Percentiles rank a stretch among this genome's conserved stretches.
phyloP scores from a whole-genome alignment of 176 grass and related monocot genomes.

The Puya raimondii region DNA sequence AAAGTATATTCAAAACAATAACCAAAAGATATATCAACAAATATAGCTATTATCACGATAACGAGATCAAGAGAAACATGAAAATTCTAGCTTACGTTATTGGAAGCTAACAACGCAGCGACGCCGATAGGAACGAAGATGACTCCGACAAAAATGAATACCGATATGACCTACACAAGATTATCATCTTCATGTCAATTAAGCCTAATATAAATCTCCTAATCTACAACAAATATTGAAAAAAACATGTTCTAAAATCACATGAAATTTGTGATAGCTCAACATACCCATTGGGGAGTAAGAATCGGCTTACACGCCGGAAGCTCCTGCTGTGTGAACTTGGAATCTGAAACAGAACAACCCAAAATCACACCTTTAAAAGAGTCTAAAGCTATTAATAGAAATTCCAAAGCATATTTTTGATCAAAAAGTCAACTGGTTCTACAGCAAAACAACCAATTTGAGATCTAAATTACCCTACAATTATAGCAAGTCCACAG shows the following conservation, averaged over 20 bases:
- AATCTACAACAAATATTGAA: background rate
- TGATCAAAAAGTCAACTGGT: background rate
- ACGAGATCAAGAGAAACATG: background rate
- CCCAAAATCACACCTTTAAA: background rate
- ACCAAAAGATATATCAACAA: background rate
- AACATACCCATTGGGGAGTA: constrained; percentile 91
- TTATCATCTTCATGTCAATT: background rate
- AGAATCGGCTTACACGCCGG: constrained; percentile 97
- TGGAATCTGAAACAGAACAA: constrained; percentile 52
- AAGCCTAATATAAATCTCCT: background rate
- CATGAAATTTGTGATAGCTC: background rate
- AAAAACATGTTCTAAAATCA: background rate
- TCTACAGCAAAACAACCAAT: background rate
- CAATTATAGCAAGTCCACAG: no score
- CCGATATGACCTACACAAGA: constrained; percentile 65
- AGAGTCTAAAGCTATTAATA: background rate
- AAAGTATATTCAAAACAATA: constrained; percentile 9
- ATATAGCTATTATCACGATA: background rate
- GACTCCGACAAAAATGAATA: constrained; percentile 64
- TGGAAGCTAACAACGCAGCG: constrained; percentile 56
- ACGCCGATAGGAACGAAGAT: constrained; percentile 81
- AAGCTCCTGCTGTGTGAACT: constrained; percentile 93
- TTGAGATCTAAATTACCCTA: background rate
- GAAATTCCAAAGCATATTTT: background rate
- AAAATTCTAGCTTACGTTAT: constrained; percentile 38